phyloP scores from a whole-genome alignment of 305 asterid species.

The Fraxinus albicans region DNA sequence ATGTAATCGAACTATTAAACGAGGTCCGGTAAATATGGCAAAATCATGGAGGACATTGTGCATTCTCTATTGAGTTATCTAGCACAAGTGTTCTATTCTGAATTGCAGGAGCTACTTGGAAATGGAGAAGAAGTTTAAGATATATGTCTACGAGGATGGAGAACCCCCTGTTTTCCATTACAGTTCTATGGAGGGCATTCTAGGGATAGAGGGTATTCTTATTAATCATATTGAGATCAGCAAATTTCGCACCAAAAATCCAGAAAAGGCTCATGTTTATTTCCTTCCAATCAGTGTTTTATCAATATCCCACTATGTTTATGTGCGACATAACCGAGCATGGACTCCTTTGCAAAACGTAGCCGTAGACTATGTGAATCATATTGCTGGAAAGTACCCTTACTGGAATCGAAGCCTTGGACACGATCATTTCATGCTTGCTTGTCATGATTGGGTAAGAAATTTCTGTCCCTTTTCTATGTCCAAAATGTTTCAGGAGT shows the following conservation, averaged over 20 bases:
- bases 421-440: conserved; percentile 70
- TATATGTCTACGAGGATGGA: conserved; percentile 67
- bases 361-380: conserved; percentile 48
- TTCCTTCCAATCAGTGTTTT: conserved; percentile 58
- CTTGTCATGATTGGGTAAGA: conserved; percentile 78
- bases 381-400: conserved; percentile 50
- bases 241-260: conserved; percentile 52
- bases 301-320: conserved; percentile 49
- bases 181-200: conserved; percentile 50
- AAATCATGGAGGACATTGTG: neutral
- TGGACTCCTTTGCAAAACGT: conserved; percentile 47
- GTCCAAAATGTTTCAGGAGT: neutral
- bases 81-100: neutral
- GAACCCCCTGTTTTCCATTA: conserved; percentile 66
- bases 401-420: conserved; percentile 71
- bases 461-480: neutral
- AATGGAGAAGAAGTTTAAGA: conserved; percentile 61
- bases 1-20: neutral
- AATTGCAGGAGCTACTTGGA: conserved; percentile 65
- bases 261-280: conserved; percentile 45
- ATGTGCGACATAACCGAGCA: conserved; percentile 33
- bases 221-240: conserved; percentile 63
- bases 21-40: neutral
- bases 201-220: conserved; percentile 64
- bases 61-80: neutral